Conservation (phyloP, 441 rosid species). For the Aleurites moluccanus region DNA sequence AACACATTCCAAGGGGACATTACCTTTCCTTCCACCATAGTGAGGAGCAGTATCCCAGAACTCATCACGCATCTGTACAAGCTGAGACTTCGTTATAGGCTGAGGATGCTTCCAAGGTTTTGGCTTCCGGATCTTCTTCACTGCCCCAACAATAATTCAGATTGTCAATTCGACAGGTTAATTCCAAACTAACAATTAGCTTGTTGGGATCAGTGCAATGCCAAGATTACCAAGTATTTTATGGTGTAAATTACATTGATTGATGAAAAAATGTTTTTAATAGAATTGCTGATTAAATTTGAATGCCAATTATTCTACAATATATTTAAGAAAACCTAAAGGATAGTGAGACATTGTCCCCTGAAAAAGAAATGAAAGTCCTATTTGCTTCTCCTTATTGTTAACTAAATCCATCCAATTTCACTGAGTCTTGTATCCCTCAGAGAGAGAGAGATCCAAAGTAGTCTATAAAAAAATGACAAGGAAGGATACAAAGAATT, state of each 20-base stretch:
- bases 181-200: not conserved
- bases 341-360: not conserved
- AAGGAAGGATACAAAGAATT: not conserved
- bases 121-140: conserved; percentile 77
- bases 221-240: not conserved
- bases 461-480: not conserved
- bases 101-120: conserved; percentile 85
- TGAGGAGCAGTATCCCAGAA: conserved; percentile 99
- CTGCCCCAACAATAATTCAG: conserved; percentile 40
- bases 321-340: not conserved
- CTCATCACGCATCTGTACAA: conserved; percentile 79
- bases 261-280: not conserved
- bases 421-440: not conserved
- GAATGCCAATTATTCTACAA: not conserved
- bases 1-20: not conserved
- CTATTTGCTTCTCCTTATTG: not conserved
- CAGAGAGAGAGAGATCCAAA: not conserved
- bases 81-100: conserved; percentile 74
- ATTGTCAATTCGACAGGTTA: conserved; percentile 1
- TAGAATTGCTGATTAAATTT: conserved; percentile 3
- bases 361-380: not conserved
- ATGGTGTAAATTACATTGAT: not conserved
- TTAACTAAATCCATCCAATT: not conserved
- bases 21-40: conserved; percentile 89
- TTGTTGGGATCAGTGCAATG: not conserved